Conservation (phyloP, 768 basidiomycete species). For the Termitomyces eurrhizus region DNA sequence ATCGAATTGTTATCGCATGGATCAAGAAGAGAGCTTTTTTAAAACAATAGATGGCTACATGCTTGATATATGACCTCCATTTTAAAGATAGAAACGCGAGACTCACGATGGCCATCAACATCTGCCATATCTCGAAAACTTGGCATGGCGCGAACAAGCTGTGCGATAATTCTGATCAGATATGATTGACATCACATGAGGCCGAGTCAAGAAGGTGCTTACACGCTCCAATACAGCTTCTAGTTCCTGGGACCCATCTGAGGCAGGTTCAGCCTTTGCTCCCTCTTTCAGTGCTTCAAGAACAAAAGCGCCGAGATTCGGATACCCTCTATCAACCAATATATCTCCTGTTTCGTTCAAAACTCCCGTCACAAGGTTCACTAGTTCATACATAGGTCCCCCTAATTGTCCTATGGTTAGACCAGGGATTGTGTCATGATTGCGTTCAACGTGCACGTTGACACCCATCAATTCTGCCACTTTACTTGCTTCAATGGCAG, state of each 20-base stretch:
- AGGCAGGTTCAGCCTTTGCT: conserved; percentile 25
- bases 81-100: neutral
- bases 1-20: conserved; percentile 64
- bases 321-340: conserved; percentile 56
- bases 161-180: conserved; percentile 10
- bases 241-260: conserved; percentile 32
- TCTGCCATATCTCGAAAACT: conserved; percentile 76
- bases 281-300: conserved; percentile 61
- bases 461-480: conserved; percentile 76
- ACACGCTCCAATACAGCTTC: conserved; percentile 66
- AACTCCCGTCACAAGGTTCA: conserved; percentile 57
- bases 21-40: conserved; percentile 87
- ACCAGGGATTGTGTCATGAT: conserved; percentile 66
- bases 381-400: conserved; percentile 70
- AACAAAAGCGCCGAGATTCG: conserved; percentile 72
- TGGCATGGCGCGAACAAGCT: conserved; percentile 77
- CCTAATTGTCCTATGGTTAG: conserved; percentile 72
- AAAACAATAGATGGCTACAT: conserved; percentile 78
- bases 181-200: conserved; percentile 1
- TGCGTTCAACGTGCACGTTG: conserved; percentile 61
- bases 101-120: conserved; percentile 62
- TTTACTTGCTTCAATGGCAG: conserved; percentile 43
- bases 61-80: neutral
- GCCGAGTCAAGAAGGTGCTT: conserved; percentile 16
- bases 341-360: conserved; percentile 72